phyloP scores from a whole-genome alignment of 345 rosid species.

The Ailanthus altissimus region DNA sequence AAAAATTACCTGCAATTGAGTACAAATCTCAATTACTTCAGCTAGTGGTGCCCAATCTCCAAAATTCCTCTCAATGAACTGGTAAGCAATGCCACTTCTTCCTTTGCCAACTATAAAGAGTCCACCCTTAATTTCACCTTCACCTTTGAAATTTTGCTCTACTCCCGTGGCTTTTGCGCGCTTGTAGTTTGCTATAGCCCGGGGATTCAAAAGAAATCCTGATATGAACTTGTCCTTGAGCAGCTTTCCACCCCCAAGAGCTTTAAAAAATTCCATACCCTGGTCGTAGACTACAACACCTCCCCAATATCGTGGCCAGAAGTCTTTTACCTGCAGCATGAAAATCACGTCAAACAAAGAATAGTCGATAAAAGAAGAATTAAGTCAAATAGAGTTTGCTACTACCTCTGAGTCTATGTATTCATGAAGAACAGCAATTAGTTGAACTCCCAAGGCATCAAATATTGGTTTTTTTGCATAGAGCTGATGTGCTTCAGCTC shows the following conservation, averaged over 20 bases:
- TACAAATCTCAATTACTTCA: slow-evolving; percentile 55
- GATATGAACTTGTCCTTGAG: slow-evolving; percentile 63
- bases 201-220: slow-evolving; percentile 62
- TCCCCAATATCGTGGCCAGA: slow-evolving; percentile 80
- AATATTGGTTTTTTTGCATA: slow-evolving; percentile 61
- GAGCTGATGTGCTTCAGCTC: slow-evolving; percentile 74
- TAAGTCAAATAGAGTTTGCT: slow-evolving; percentile 6
- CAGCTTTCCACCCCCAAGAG: slow-evolving; percentile 64
- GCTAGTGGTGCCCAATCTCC: slow-evolving; percentile 69
- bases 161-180: slow-evolving; percentile 56
- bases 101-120: slow-evolving; percentile 57
- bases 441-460: slow-evolving; percentile 60
- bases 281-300: slow-evolving; percentile 51
- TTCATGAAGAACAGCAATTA: slow-evolving; percentile 64
- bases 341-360: slow-evolving; percentile 11
- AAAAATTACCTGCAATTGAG: slow-evolving; percentile 49
- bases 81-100: slow-evolving; percentile 57
- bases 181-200: slow-evolving; percentile 66
- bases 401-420: slow-evolving; percentile 65
- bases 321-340: slow-evolving; percentile 50
- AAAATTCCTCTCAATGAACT: slow-evolving; percentile 70
- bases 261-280: slow-evolving; percentile 59
- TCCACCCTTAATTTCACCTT: slow-evolving; percentile 69
- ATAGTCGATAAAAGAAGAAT: slow-evolving; percentile 13
- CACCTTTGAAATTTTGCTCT: slow-evolving; percentile 57